phyloP scores from a whole-genome alignment of 1,284 basidiomycete species.

The Puccinia horiana region DNA sequence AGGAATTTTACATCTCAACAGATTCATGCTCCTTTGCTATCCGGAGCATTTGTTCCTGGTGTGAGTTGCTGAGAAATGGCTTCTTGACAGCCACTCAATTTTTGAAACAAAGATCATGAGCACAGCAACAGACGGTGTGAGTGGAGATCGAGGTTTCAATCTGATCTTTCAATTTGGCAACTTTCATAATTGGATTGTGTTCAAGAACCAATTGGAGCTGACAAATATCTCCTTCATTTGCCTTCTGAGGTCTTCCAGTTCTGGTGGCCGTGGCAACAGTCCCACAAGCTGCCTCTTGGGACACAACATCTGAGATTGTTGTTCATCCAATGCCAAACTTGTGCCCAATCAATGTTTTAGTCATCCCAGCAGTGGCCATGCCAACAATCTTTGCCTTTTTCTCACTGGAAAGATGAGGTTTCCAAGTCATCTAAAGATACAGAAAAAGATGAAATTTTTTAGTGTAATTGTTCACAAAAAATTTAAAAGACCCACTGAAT shows the following conservation, averaged over 20 bases:
- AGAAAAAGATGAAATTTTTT: neutral
- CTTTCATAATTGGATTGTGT: neutral
- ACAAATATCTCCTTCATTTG: neutral
- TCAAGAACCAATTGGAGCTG: neutral
- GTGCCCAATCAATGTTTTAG: neutral
- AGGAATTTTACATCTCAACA: too few relatives aligned
- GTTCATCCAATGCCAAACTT: neutral
- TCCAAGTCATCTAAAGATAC: neutral
- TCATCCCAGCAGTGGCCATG: neutral
- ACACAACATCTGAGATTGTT: neutral
- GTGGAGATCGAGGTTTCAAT: neutral
- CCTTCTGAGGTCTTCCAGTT: neutral
- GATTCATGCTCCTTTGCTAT: slow-evolving; percentile 4
- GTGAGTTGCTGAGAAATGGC: too few relatives aligned
- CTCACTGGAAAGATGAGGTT: neutral
- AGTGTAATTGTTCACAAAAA: too few relatives aligned
- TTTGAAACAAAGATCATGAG: neutral
- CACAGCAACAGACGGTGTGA: neutral
- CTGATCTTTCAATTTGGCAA: neutral
- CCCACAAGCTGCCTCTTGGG: neutral
- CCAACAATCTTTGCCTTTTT: neutral
- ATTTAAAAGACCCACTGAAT: too few relatives aligned
- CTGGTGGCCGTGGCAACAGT: neutral
- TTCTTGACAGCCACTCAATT: neutral
- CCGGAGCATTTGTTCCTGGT: neutral